Conservation (phyloP, 176 grass and related monocot species). For the Carex littledalei region DNA sequence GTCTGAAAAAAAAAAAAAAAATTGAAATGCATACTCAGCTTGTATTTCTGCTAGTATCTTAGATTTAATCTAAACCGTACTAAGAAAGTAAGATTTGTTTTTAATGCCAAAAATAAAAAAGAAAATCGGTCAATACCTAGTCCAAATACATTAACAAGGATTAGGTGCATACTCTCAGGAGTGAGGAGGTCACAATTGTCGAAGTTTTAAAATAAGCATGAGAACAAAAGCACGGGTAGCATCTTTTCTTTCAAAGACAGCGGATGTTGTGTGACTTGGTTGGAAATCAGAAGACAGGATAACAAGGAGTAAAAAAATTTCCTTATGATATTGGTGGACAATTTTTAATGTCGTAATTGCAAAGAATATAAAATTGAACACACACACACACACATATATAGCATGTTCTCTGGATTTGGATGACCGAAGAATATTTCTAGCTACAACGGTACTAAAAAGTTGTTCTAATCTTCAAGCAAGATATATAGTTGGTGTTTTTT, state of each 20-base stretch:
- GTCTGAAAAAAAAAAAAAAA: no score
- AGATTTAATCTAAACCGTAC: no score
- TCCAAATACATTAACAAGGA: not conserved
- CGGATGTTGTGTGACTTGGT: not conserved
- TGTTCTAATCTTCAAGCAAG: no score
- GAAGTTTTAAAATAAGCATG: not conserved
- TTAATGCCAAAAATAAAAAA: no score
- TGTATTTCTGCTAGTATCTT: no score
- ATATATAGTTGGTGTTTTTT: no score
- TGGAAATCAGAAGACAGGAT: conserved; percentile 11
- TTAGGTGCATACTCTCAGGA: conserved; percentile 10
- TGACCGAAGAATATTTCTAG: not conserved
- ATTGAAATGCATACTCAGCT: no score
- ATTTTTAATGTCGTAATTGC: not conserved
- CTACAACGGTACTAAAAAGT: not conserved
- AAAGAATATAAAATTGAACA: not conserved
- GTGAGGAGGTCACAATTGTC: not conserved
- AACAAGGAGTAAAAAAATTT: not conserved
- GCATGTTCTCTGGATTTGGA: not conserved
- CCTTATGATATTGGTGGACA: not conserved
- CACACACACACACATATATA: not conserved
- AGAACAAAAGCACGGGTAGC: not conserved
- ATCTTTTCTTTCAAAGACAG: not conserved
- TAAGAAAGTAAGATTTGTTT: no score
- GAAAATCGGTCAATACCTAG: no score